Base-by-base conservation (phyloP, 192 early-diverging fungal genomes). In the Gigaspora rosea region DNA sequence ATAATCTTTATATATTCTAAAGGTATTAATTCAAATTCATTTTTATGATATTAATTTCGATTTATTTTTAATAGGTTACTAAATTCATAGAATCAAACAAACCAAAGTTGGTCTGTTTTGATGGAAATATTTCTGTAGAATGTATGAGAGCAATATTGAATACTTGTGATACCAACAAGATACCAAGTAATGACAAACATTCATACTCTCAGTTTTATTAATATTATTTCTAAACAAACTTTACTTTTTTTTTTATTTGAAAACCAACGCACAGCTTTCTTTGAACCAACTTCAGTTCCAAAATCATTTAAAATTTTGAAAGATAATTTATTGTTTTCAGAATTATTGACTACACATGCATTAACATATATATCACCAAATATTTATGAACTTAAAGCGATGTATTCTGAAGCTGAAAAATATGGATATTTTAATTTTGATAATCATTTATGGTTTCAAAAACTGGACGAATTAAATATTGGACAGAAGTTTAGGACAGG, bases 221-320 rank as follows among this genome's bases (percentile, higher is more conserved):
- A 15, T 56, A 13, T 56, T 56, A 56, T 4, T 56, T 4, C 52
- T n/a, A 56, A 56, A 5, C 52, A 15, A 18, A 18, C 5, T 15
- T 18, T 4, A 15, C 12, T 18, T 52, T 13, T 18, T 56, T 56
- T 11, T 15, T 56, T 18, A 56, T 16, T 4, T 12, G 1, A 18
- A 18, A 18, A 56, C 18, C 8, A 56, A 56, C 12, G 12, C 36
- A 78, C 77, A 80, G 88, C 86, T 0, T 86, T 97, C 33, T 97
- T 96, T 80, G 97, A 99, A 71, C 96, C 97, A 0, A 99, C 97
- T 1, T 97, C 95, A 8, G 86, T 92, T 15, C 88, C 91, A 8
- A 99, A 99, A 76, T 90, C 92, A 35, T 76, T 83, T 3, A 85
- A 80, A 32, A 32, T 95, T 15, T 82, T 92, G 18, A 49, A 73